These are phyloP conservation scores for Pestalotiopsis sp. DNA, from an alignment of 2,329 filamentous ascomycete species.

Conservation along the genomic window DNA sequence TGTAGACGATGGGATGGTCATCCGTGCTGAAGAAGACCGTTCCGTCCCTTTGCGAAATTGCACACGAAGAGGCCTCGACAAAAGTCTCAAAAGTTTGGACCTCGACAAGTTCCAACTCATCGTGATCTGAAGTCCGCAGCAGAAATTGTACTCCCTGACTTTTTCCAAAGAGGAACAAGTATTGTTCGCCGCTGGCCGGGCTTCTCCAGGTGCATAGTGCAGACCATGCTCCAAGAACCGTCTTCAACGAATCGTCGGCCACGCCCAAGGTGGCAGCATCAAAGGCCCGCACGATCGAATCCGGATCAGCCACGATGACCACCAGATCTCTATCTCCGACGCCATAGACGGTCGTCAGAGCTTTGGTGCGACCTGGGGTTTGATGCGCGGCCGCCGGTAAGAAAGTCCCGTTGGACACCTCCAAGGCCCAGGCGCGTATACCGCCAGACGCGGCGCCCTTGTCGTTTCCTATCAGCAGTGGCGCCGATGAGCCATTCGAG, in stretches of 20 bases:
- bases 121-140: constrained; percentile 26
- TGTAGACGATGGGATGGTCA: constrained; percentile 37
- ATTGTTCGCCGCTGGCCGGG: constrained; percentile 36
- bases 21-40: constrained; percentile 41
- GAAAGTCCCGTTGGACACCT: constrained; percentile 22
- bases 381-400: constrained; percentile 32
- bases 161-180: constrained; percentile 48
- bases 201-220: constrained; percentile 46
- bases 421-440: constrained; percentile 37
- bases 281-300: constrained; percentile 41
- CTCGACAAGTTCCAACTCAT: constrained; percentile 36
- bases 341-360: constrained; percentile 39
- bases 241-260: constrained; percentile 23
- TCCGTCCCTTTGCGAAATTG: constrained; percentile 34
- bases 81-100: constrained; percentile 42
- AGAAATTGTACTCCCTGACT: constrained; percentile 37
- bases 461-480: constrained; percentile 46
- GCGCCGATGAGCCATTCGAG: constrained; percentile 17
- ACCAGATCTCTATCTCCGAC: constrained; percentile 36
- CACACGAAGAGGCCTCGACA: constrained; percentile 44
- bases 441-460: constrained; percentile 43
- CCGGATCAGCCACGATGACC: constrained; percentile 41
- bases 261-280: constrained; percentile 23
- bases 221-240: constrained; percentile 46
- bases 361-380: constrained; percentile 44